Evolutionary conservation across 2,329 filamentous ascomycete genomes (phyloP), one percentile per base, ranked within the genome.

Genomic region (Chaetomiaceae sp.): DNA sequence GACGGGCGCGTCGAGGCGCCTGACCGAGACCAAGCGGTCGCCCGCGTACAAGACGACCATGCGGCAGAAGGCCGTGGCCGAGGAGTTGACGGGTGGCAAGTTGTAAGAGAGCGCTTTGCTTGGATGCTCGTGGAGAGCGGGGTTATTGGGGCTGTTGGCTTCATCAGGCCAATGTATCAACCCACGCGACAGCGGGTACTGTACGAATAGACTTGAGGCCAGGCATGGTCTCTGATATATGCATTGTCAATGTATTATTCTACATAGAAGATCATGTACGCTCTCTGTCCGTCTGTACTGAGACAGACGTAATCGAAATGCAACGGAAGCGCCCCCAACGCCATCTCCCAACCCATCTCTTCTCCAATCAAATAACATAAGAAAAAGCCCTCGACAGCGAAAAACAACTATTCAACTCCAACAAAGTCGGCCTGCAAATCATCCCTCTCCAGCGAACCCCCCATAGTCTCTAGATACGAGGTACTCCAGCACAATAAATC

Each of bases 1-100:
- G 37, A 51, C 63, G 47, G 65, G 69, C 37, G 63, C 57, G 8
- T 62, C 62, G 47, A 57, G 52, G 43, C 72, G 68, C 59, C 60
- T 70, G 15, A 67, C 69, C 57, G 69, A 73, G 29, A 58, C 66
- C 36, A 62, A 68, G 49, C 69, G 68, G 59, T 65, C 69, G 7
- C 73, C 75, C 53, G 67, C 68, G 47, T 71, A 72, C 51, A 72
- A 73, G 57, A 79, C 78, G 19, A 70, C 72, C 17, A 71, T 72
- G 68, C 69, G 79, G 53, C 80, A 71, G 66, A 81, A 79, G 71
- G 70, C 66, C 45, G 75, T 83, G 51, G 74, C 80, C 3, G 81
- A 83, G 66, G 78, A 81, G 67, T 70, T 84, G 55, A 83, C 80
- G 20, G 81, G 81, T 48, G 80, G 80, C 56, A 81, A 79, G 69